Evolutionary conservation across 305 asterid genomes (phyloP).

Genomic region (Coffea humblotiana): DNA sequence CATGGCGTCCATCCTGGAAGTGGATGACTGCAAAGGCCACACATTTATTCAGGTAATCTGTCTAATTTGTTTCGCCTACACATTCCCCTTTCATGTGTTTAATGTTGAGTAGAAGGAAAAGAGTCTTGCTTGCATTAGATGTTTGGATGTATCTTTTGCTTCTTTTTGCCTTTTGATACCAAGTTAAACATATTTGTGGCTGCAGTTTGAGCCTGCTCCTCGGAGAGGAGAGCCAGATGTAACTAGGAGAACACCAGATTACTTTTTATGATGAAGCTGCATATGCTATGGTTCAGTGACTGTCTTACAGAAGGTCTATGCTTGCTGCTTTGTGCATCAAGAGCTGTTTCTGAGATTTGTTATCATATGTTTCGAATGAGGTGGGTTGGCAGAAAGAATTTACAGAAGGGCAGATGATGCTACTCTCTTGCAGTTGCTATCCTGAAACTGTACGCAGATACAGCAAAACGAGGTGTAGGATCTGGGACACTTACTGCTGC

Average conservation of each 20-base stretch:
- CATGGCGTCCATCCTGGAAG: slow-evolving; percentile 95
- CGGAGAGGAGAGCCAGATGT: slow-evolving; percentile 98
- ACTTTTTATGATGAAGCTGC: slow-evolving; percentile 60
- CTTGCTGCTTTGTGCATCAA: slow-evolving; percentile 18
- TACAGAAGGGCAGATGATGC: slow-evolving; percentile 13
- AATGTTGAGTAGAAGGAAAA: not conserved
- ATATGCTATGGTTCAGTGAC: slow-evolving; percentile 23
- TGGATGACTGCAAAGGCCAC: slow-evolving; percentile 83
- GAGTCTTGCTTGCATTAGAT: not conserved
- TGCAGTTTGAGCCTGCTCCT: slow-evolving; percentile 98
- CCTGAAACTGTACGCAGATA: slow-evolving; percentile 8
- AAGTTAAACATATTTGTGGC: slow-evolving; percentile 4
- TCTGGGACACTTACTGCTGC: slow-evolving; percentile 16
- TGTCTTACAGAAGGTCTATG: slow-evolving; percentile 11
- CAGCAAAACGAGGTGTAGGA: not conserved
- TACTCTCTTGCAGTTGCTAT: slow-evolving; percentile 3
- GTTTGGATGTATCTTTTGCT: not conserved
- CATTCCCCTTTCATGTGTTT: not conserved
- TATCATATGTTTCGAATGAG: not conserved
- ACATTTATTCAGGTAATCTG: slow-evolving; percentile 79
- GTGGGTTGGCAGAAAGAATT: slow-evolving; percentile 19
- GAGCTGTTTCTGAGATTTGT: slow-evolving; percentile 8
- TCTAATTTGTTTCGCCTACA: not conserved
- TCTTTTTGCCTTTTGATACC: not conserved
- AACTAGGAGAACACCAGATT: slow-evolving; percentile 94